These are phyloP conservation scores for Boletus insuetus DNA, from an alignment of 768 basidiomycete genomes.

Conservation along the genomic window DNA sequence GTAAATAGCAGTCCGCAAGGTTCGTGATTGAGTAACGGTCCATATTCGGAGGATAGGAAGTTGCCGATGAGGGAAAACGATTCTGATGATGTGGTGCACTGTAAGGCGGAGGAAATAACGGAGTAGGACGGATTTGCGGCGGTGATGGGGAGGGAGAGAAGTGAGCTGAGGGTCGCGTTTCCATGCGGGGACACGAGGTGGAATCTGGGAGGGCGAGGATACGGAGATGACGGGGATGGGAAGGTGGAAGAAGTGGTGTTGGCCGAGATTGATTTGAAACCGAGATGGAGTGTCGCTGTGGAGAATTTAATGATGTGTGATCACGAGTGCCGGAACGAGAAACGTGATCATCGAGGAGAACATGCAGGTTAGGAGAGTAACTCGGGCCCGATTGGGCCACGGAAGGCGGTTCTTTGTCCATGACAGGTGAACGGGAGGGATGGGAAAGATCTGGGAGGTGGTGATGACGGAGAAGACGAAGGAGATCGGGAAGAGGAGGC, in stretches of 20 bases:
- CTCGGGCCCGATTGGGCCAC: conserved; percentile 35
- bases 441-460: conserved; percentile 29
- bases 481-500: conserved; percentile 22
- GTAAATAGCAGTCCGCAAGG: conserved; percentile 41
- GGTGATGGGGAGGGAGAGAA: conserved; percentile 46
- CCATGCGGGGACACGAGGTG: not conserved
- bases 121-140: conserved; percentile 36
- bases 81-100: conserved; percentile 44
- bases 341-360: conserved; percentile 31
- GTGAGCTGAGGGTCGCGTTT: conserved; percentile 3
- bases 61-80: conserved; percentile 42
- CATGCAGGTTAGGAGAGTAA: conserved; percentile 32
- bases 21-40: conserved; percentile 39
- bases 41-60: conserved; percentile 40
- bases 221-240: conserved; percentile 16
- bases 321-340: conserved; percentile 32
- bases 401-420: conserved; percentile 35
- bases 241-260: conserved; percentile 18
- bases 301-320: conserved; percentile 25
- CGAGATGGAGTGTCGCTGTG: conserved; percentile 11
- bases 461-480: conserved; percentile 10
- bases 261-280: conserved; percentile 15
- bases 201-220: conserved; percentile 4
- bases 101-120: conserved; percentile 40
- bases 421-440: conserved; percentile 29